Conservation (phyloP, 139 green algal genomes). For the Eudorina sp. region DNA sequence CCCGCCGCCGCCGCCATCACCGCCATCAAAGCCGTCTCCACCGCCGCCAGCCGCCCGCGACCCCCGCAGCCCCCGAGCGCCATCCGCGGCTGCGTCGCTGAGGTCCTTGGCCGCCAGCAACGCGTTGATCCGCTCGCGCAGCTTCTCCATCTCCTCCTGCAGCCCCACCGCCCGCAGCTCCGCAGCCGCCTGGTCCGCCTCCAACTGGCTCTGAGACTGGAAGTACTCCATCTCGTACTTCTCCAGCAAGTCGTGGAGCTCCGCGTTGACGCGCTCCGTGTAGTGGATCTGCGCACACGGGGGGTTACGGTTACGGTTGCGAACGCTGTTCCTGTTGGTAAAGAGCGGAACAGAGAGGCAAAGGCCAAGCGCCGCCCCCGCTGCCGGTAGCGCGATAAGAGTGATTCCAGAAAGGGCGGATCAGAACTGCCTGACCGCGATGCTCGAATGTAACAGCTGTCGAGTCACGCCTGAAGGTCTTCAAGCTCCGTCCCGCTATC, state of each 20-base stretch:
- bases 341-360: too few species aligned
- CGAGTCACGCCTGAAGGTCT: too few species aligned
- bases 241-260: constrained; percentile 76
- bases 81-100: background rate
- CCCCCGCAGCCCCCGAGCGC: background rate
- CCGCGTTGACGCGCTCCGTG: constrained; percentile 71
- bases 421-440: too few species aligned
- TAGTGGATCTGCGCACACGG: constrained; percentile 69
- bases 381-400: too few species aligned
- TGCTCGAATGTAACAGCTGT: too few species aligned
- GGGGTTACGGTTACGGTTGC: too few species aligned
- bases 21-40: too few species aligned
- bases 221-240: constrained; percentile 69
- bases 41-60: background rate
- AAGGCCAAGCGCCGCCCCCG: too few species aligned
- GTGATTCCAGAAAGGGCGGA: too few species aligned
- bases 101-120: constrained; percentile 47
- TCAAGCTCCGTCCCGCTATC: too few species aligned
- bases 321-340: too few species aligned
- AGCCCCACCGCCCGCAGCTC: constrained; percentile 34
- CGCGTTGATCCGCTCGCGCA: constrained; percentile 65
- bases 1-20: background rate
- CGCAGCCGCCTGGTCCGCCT: constrained; percentile 63
- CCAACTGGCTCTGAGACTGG: constrained; percentile 55
- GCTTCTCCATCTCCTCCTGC: constrained; percentile 55